phyloP scores from a whole-genome alignment of 768 basidiomycete species.

The Leccinum subgranulosum region DNA sequence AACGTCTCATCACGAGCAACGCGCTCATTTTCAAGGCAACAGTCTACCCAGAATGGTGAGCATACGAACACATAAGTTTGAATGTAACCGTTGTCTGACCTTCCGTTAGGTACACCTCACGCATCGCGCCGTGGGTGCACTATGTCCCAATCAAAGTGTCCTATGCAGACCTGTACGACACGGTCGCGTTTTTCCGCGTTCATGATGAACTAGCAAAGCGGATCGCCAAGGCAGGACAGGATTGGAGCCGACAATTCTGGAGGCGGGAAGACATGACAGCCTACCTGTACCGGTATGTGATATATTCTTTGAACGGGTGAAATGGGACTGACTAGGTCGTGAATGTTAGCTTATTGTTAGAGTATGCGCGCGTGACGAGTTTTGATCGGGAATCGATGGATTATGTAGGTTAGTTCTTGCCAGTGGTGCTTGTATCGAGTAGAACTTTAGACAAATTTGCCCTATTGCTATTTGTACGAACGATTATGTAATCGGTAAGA shows the following conservation, averaged over 20 bases:
- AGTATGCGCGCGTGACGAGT: conserved; percentile 53
- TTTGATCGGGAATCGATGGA: conserved; percentile 43
- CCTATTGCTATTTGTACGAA: too few relatives aligned
- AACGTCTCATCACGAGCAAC: conserved; percentile 59
- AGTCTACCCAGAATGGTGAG: conserved; percentile 71
- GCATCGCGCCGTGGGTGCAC: conserved; percentile 67
- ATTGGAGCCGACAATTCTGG: conserved; percentile 60
- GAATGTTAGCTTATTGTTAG: conserved; percentile 44
- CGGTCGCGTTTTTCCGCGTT: conserved; percentile 67
- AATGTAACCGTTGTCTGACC: background rate
- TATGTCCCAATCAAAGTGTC: conserved; percentile 70
- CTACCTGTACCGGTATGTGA: conserved; percentile 52
- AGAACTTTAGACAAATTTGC: background rate
- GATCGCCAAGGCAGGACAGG: conserved; percentile 54
- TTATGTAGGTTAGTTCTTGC: conserved; percentile 19
- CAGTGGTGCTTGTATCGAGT: background rate
- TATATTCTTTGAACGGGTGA: accelerated
- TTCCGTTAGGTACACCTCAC: conserved; percentile 47
- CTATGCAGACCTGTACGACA: conserved; percentile 66
- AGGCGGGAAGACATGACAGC: conserved; percentile 57
- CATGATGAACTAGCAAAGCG: conserved; percentile 58
- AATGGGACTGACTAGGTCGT: background rate
- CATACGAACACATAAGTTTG: too few relatives aligned
- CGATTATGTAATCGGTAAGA: background rate
- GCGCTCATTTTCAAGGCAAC: conserved; percentile 67